Conservation (phyloP, 345 rosid genomes). For the Gossypium sturtianum region DNA sequence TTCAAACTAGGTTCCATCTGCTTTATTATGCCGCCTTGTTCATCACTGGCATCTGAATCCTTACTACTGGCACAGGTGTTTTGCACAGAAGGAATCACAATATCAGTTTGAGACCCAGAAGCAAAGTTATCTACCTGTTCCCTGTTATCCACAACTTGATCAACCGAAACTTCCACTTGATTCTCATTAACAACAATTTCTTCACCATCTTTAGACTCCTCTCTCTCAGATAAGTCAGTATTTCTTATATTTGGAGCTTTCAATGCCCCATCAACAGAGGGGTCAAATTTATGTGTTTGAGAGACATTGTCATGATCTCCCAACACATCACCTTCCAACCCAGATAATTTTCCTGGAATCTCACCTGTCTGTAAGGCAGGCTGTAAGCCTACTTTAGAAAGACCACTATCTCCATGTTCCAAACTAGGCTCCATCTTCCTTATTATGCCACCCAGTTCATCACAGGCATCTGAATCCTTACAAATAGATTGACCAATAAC, state of each 20-base stretch:
- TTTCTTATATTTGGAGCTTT: conserved; percentile 29
- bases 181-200: conserved; percentile 19
- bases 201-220: conserved; percentile 8
- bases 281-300: conserved; percentile 26
- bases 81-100: conserved; percentile 13
- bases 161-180: conserved; percentile 22
- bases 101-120: conserved; percentile 37
- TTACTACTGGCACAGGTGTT: conserved; percentile 26
- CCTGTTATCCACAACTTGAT: conserved; percentile 29
- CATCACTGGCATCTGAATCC: conserved; percentile 64
- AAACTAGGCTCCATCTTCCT: conserved; percentile 65
- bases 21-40: conserved; percentile 55
- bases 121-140: conserved; percentile 27
- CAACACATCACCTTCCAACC: conserved; percentile 27
- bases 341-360: conserved; percentile 28
- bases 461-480: conserved; percentile 57
- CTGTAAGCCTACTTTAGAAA: conserved; percentile 29
- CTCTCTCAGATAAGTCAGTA: conserved; percentile 18
- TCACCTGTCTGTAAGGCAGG: conserved; percentile 31
- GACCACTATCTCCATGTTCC: conserved; percentile 30
- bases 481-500: conserved; percentile 36
- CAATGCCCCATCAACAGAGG: conserved; percentile 31
- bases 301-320: conserved; percentile 38
- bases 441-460: conserved; percentile 62
- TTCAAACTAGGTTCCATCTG: conserved; percentile 64